phyloP scores from a whole-genome alignment of 2,329 filamentous ascomycete genomes.

The Cladophialophora exuberans region DNA sequence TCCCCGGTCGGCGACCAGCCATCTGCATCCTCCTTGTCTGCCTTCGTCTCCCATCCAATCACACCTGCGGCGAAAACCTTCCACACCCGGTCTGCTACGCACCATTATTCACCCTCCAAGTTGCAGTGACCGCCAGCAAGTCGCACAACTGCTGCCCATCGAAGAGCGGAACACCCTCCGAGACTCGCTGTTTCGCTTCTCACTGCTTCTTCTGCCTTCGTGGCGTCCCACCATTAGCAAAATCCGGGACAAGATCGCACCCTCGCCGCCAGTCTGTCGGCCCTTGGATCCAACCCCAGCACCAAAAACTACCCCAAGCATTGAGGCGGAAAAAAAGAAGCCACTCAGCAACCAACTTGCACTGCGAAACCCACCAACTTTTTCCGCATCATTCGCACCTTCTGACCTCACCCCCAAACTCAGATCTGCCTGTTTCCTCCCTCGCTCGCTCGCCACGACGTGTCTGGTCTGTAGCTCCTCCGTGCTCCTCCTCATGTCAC shows the following conservation, averaged over 20 bases:
- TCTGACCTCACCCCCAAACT: not conserved
- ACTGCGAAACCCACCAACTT: not conserved
- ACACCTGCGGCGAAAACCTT: not conserved
- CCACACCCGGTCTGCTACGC: not conserved
- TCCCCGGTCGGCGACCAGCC: slow-evolving; percentile 17
- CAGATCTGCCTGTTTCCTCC: not conserved
- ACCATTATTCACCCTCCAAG: slow-evolving; percentile 5
- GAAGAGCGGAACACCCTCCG: not conserved
- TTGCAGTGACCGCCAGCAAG: not conserved
- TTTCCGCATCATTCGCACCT: not conserved
- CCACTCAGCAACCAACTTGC: slow-evolving; percentile 12
- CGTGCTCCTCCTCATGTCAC: slow-evolving; percentile 14
- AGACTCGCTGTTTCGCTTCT: slow-evolving; percentile 13
- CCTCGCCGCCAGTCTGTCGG: slow-evolving; percentile 8
- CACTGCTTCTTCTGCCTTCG: slow-evolving; percentile 8
- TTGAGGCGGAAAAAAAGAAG: slow-evolving; percentile 6
- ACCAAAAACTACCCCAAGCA: not conserved
- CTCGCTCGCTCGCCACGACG: slow-evolving; percentile 1
- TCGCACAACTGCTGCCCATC: not conserved
- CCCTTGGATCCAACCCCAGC: slow-evolving; percentile 19
- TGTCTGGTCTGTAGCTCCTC: not conserved
- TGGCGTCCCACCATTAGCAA: slow-evolving; percentile 2
- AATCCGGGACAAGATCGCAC: not conserved
- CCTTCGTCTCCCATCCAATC: not conserved
- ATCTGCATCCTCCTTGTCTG: slow-evolving; percentile 7